Evolutionary conservation across 805 yeast species (phyloP).

Genomic region (Metschnikowia kunwiensis): DNA sequence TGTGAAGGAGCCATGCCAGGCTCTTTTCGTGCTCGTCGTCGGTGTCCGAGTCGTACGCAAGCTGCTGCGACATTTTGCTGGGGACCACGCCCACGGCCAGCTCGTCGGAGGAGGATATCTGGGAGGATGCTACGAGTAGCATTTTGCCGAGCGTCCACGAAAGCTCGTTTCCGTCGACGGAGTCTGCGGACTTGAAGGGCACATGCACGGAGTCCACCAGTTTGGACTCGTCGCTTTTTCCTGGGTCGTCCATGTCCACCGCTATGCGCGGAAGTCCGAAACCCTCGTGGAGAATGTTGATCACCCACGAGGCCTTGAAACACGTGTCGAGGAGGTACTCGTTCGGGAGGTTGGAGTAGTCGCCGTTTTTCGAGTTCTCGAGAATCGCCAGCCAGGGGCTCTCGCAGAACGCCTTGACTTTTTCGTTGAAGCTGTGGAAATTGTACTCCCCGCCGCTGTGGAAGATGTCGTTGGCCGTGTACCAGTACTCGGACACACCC

Average conservation of each 20-base stretch:
- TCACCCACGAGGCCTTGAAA: conserved; percentile 93
- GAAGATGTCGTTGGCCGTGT: conserved; percentile 89
- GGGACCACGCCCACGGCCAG: conserved; percentile 40
- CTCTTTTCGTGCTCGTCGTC: conserved; percentile 21
- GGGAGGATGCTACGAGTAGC: conserved; percentile 74
- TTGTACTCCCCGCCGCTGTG: conserved; percentile 87
- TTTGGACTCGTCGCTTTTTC: conserved; percentile 15
- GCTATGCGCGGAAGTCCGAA: conserved; percentile 78
- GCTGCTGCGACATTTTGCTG: conserved; percentile 33
- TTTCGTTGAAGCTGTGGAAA: conserved; percentile 61
- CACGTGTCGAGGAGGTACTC: conserved; percentile 68
- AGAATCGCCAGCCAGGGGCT: conserved; percentile 63
- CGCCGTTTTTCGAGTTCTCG: conserved; percentile 50
- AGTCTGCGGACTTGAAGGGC: conserved; percentile 79
- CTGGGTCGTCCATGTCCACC: conserved; percentile 41
- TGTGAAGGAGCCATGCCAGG: conserved; percentile 10
- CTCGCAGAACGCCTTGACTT: conserved; percentile 71
- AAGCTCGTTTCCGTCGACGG: conserved; percentile 78
- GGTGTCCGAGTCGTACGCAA: conserved; percentile 7
- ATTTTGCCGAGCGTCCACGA: conserved; percentile 96
- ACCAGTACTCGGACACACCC: conserved; percentile 97
- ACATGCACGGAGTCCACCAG: conserved; percentile 38
- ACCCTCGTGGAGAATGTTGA: conserved; percentile 87
- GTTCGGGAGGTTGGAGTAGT: conserved; percentile 54
- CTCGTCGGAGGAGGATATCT: conserved; percentile 30